Percentiles rank a stretch among this genome's conserved stretches.
Evolutionary conservation across 768 basidiomycete species (phyloP).

Genomic region (Mycena polygramma): DNA sequence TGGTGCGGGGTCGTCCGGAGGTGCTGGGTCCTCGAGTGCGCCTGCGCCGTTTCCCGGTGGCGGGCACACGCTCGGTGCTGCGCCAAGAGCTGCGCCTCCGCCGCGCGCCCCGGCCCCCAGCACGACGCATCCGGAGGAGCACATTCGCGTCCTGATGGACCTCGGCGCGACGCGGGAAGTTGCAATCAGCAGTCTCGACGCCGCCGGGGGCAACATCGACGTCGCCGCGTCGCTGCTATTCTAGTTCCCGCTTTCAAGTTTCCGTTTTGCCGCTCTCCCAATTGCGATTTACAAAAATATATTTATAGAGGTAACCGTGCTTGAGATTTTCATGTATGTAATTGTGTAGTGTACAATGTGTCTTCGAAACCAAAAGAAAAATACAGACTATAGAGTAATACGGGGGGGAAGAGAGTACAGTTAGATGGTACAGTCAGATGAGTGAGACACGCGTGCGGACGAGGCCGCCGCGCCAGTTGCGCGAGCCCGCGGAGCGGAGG

Average conservation of each 20-base stretch:
- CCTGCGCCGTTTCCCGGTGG: conserved; percentile 73
- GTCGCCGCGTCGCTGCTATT: conserved; percentile 91
- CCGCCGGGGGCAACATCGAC: conserved; percentile 89
- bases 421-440: conserved; percentile 66
- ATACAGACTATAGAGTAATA: conserved; percentile 40
- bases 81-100: conserved; percentile 49
- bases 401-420: too few species aligned
- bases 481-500: conserved; percentile 85
- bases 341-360: conserved; percentile 42
- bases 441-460: conserved; percentile 84
- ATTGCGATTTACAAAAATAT: conserved; percentile 15
- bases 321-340: conserved; percentile 30
- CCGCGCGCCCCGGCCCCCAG: conserved; percentile 40
- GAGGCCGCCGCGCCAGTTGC: conserved; percentile 90
- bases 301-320: conserved; percentile 25
- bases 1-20: conserved; percentile 20
- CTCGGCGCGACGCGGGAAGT: conserved; percentile 84
- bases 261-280: not conserved
- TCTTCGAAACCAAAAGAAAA: conserved; percentile 27
- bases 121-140: conserved; percentile 65
- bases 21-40: conserved; percentile 39
- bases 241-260: conserved; percentile 40
- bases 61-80: conserved; percentile 70
- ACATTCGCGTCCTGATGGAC: conserved; percentile 77
- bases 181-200: conserved; percentile 82